Evolutionary conservation across 805 yeast genomes (phyloP).

Genomic region (Lachancea lanzarotensis): DNA sequence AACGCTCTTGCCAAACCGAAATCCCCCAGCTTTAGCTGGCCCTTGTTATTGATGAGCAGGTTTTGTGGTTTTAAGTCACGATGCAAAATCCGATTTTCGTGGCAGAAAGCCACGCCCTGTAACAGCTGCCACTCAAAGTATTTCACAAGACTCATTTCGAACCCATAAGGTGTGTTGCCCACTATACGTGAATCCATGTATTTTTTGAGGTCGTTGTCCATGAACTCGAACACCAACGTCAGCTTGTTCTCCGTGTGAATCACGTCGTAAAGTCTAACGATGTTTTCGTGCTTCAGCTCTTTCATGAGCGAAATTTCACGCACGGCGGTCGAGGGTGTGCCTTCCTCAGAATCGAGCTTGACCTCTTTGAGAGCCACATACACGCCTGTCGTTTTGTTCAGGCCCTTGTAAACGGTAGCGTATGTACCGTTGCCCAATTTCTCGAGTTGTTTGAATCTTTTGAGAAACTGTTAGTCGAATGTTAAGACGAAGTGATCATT

Average conservation of each 20-base stretch:
- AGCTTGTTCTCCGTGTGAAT: conserved; percentile 94
- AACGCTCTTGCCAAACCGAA: conserved; percentile 96
- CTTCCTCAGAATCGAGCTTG: conserved; percentile 93
- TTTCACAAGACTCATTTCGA: conserved; percentile 59
- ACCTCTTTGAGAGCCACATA: conserved; percentile 94
- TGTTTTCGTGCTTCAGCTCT: conserved; percentile 89
- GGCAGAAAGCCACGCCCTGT: conserved; percentile 89
- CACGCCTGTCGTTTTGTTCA: conserved; percentile 87
- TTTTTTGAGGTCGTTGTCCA: conserved; percentile 90
- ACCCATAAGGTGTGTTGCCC: conserved; percentile 29
- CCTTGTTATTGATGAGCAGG: conserved; percentile 88
- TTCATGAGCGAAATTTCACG: conserved; percentile 91
- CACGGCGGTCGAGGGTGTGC: conserved; percentile 97
- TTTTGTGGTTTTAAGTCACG: conserved; percentile 97
- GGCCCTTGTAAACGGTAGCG: conserved; percentile 96
- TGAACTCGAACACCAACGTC: conserved; percentile 86
- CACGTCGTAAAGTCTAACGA: conserved; percentile 85
- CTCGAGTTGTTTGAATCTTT: conserved; percentile 32
- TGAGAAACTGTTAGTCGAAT: conserved; percentile 14
- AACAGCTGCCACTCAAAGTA: conserved; percentile 88
- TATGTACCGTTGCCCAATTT: conserved; percentile 63
- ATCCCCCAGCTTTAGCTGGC: conserved; percentile 84
- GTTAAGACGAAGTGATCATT: not conserved
- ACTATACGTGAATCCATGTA: conserved; percentile 73
- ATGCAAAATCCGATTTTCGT: conserved; percentile 88